A percentile compares a stretch with the other conserved stretches of the same genome.
phyloP scores from a whole-genome alignment of 2,329 filamentous ascomycete genomes.

The Tolypocladium capitatum region DNA sequence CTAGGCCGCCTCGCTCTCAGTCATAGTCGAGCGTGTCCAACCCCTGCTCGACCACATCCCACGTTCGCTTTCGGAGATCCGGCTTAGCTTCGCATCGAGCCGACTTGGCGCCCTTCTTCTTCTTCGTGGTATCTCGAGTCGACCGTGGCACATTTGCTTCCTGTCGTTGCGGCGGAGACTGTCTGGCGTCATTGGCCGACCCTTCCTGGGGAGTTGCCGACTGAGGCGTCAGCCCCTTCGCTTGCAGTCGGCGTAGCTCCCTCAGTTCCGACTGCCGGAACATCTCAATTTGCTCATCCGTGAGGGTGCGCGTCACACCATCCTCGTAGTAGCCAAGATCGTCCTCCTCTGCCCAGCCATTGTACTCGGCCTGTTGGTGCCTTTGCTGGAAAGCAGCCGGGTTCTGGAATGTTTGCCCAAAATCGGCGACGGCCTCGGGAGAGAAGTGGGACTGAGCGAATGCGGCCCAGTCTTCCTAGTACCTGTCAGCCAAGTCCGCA shows the following conservation, averaged over 20 bases:
- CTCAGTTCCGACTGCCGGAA: conserved; percentile 85
- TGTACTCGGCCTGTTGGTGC: conserved; percentile 16
- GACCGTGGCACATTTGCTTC: neutral
- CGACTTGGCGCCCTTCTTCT: conserved; percentile 22
- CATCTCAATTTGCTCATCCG: conserved; percentile 79
- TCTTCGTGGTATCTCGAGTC: conserved; percentile 10
- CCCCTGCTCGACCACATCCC: conserved; percentile 51
- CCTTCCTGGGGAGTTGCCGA: conserved; percentile 14
- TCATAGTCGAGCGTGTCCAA: conserved; percentile 49
- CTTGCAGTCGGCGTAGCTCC: conserved; percentile 39
- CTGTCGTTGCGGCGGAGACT: neutral
- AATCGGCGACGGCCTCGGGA: conserved; percentile 27
- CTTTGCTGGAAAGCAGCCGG: conserved; percentile 13
- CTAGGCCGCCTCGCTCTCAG: conserved; percentile 16
- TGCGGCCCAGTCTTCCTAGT: conserved; percentile 42
- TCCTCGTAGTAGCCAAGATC: conserved; percentile 74
- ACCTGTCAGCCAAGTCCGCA: conserved; percentile 8
- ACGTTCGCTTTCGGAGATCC: conserved; percentile 52
- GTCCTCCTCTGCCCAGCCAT: conserved; percentile 39
- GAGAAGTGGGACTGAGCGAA: conserved; percentile 52
- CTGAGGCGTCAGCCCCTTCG: conserved; percentile 6
- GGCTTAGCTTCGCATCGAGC: conserved; percentile 36
- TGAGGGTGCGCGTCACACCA: conserved; percentile 77
- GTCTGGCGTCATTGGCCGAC: neutral
- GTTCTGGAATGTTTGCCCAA: conserved; percentile 30